Conservation (phyloP, 176 grass and related monocot species). For the Oryza rufipogon region DNA sequence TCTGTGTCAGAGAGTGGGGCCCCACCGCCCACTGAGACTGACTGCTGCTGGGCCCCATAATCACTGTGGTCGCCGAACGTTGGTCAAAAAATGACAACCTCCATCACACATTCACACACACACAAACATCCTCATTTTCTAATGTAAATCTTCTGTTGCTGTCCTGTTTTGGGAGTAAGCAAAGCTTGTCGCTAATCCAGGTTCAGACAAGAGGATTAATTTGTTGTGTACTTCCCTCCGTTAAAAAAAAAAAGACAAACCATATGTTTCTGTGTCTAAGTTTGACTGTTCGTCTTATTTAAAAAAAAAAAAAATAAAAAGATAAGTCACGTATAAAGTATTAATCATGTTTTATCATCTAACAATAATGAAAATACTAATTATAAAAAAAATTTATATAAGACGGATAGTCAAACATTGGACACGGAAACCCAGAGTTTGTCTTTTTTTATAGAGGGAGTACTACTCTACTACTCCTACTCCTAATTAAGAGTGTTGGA, state of each 20-base stretch:
- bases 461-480: too few species aligned
- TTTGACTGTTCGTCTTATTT: too few species aligned
- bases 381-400: too few species aligned
- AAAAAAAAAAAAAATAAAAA: too few species aligned
- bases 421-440: too few species aligned
- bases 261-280: too few species aligned
- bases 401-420: too few species aligned
- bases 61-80: slow-evolving; percentile 29
- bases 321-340: too few species aligned
- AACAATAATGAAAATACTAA: too few species aligned
- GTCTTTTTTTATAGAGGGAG: too few species aligned
- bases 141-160: background rate
- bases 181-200: background rate
- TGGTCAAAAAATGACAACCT: slow-evolving; percentile 24
- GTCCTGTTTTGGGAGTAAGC: background rate
- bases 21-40: background rate
- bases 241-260: too few species aligned
- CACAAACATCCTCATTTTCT: background rate
- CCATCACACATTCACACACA: background rate
- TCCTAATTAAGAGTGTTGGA: background rate
- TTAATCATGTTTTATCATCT: too few species aligned
- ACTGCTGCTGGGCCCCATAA: background rate
- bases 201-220: background rate
- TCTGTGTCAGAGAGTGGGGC: background rate
- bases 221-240: background rate